phyloP scores from a whole-genome alignment of 441 rosid genomes.

The Omphalea diandra region DNA sequence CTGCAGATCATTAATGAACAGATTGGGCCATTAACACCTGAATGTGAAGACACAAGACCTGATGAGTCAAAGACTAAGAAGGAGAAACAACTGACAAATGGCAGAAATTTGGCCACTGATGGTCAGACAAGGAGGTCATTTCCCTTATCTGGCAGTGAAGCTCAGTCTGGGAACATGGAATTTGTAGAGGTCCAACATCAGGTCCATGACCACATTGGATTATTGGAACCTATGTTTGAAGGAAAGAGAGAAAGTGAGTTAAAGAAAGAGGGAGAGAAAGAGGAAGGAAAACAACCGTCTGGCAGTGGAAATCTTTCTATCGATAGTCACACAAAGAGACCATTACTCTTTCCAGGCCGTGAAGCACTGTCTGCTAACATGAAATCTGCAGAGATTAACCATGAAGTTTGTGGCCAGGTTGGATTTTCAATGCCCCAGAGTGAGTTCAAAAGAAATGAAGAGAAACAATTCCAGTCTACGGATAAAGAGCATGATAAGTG shows the following conservation, averaged over 20 bases:
- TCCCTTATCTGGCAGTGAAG: constrained; percentile 35
- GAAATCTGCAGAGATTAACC: constrained; percentile 20
- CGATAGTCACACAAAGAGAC: constrained; percentile 26
- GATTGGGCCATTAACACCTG: constrained; percentile 17
- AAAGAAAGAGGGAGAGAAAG: constrained; percentile 24
- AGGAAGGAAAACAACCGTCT: constrained; percentile 20
- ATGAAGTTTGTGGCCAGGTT: constrained; percentile 19
- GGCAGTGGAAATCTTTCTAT: constrained; percentile 13
- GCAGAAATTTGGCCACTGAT: constrained; percentile 10
- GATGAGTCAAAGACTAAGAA: constrained; percentile 22
- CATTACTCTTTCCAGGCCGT: constrained; percentile 33
- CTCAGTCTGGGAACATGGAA: constrained; percentile 16
- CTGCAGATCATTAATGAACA: constrained; percentile 8
- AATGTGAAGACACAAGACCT: constrained; percentile 17
- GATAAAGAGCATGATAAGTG: constrained; percentile 12
- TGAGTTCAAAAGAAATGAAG: constrained; percentile 24
- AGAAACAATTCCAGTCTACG: constrained; percentile 20
- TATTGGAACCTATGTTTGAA: constrained; percentile 21
- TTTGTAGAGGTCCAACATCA: constrained; percentile 22
- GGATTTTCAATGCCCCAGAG: constrained; percentile 19
- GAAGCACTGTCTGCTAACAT: constrained; percentile 21
- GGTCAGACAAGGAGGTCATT: constrained; percentile 37
- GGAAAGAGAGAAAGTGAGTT: constrained; percentile 12
- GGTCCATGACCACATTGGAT: constrained; percentile 22
- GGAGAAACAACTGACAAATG: constrained; percentile 18